These are phyloP conservation scores for Microstroma glucosiphilum DNA, from an alignment of 1,284 basidiomycete genomes.

Conservation along the genomic window DNA sequence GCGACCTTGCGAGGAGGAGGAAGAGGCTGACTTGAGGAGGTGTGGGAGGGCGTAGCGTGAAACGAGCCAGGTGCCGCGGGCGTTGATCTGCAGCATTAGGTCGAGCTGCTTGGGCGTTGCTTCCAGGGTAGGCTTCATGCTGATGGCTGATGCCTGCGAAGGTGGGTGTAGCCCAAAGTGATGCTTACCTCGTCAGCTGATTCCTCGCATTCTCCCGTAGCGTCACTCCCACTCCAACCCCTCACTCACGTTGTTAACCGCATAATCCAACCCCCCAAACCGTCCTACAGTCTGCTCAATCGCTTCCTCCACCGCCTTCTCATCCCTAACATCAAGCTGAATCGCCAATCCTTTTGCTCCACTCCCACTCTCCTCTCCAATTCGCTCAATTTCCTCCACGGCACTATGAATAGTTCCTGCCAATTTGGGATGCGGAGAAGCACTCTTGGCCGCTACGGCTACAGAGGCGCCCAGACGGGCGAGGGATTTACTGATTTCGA, in stretches of 20 bases:
- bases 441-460: slow-evolving; percentile 36
- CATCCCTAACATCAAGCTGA: slow-evolving; percentile 47
- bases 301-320: slow-evolving; percentile 30
- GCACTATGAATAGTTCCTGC: slow-evolving; percentile 50
- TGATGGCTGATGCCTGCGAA: slow-evolving; percentile 45
- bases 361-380: slow-evolving; percentile 19
- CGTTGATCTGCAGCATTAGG: slow-evolving; percentile 37
- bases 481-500: slow-evolving; percentile 34
- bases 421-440: slow-evolving; percentile 23
- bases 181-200: no score
- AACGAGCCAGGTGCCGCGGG: slow-evolving; percentile 43
- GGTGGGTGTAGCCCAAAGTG: no score
- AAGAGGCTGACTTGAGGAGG: slow-evolving; percentile 22
- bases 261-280: slow-evolving; percentile 46
- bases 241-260: slow-evolving; percentile 45
- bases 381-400: slow-evolving; percentile 36
- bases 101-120: slow-evolving; percentile 35
- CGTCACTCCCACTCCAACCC: no score
- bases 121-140: slow-evolving; percentile 28
- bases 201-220: no score
- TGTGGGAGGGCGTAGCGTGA: slow-evolving; percentile 42
- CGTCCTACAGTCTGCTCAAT: slow-evolving; percentile 23
- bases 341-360: slow-evolving; percentile 32
- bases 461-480: slow-evolving; percentile 38
- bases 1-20: slow-evolving; percentile 8